These are phyloP conservation scores for Amaranthus palmeri DNA, from an alignment of 148 eudicot species.

Conservation along the genomic window DNA sequence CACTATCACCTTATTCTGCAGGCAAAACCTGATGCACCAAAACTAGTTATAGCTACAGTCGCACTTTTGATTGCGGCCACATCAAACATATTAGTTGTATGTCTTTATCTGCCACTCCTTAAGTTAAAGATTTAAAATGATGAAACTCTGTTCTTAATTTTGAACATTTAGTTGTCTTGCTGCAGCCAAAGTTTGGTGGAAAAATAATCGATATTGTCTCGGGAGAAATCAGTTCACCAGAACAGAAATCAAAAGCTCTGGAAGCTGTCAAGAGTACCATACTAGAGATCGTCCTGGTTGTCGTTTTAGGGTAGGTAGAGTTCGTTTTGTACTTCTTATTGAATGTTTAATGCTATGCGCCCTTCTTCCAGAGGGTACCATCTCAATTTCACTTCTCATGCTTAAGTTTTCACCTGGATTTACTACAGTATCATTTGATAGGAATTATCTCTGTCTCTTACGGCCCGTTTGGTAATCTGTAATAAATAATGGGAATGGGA, in stretches of 20 bases:
- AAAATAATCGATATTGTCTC: constrained; percentile 81
- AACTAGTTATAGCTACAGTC: constrained; percentile 61
- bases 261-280: constrained; percentile 69
- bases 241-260: constrained; percentile 53
- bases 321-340: not conserved
- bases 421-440: no score
- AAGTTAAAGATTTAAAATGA: not conserved
- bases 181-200: constrained; percentile 95
- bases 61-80: constrained; percentile 78
- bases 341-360: no score
- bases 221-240: constrained; percentile 55
- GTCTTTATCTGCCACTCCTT: constrained; percentile 17
- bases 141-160: not conserved
- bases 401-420: no score
- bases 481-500: no score
- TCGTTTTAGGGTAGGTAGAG: constrained; percentile 64
- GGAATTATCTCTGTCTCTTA: not conserved
- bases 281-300: constrained; percentile 59
- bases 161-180: constrained; percentile 8
- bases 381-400: no score
- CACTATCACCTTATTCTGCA: constrained; percentile 24
- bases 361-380: no score
- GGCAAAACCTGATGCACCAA: constrained; percentile 85
- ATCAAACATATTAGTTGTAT: constrained; percentile 66
- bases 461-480: no score